A percentile compares a stretch with the other conserved stretches of the same genome.
Conservation (phyloP, 1,284 basidiomycete genomes). For the Neotropicomus parvogracilis region DNA sequence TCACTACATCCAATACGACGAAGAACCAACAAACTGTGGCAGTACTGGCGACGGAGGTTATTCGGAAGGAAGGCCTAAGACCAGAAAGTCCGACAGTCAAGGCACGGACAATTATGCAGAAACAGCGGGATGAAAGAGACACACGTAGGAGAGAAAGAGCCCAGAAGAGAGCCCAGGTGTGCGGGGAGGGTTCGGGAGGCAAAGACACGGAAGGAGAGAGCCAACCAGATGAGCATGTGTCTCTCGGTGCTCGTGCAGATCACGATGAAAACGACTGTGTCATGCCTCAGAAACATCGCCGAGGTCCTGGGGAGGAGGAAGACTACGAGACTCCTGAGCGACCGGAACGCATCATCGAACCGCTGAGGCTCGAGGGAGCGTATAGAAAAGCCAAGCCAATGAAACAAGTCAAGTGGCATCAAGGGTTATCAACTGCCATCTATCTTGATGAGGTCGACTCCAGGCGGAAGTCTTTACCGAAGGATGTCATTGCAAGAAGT, state of each 20-base stretch:
- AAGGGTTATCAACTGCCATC: slow-evolving; percentile 57
- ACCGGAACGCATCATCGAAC: slow-evolving; percentile 37
- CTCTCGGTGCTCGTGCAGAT: slow-evolving; percentile 26
- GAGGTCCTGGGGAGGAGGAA: slow-evolving; percentile 78
- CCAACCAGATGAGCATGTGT: slow-evolving; percentile 22
- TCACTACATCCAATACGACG: slow-evolving; percentile 67
- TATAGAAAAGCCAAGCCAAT: slow-evolving; percentile 37
- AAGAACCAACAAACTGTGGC: slow-evolving; percentile 64
- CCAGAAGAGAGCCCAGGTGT: slow-evolving; percentile 53
- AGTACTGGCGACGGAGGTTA: slow-evolving; percentile 50
- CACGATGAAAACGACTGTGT: slow-evolving; percentile 34
- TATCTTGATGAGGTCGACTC: slow-evolving; percentile 59
- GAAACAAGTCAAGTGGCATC: slow-evolving; percentile 78
- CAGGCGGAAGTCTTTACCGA: slow-evolving; percentile 41
- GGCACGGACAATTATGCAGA: slow-evolving; percentile 66
- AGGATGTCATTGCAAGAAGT: slow-evolving; percentile 51
- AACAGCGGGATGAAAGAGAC: slow-evolving; percentile 66
- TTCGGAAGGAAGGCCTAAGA: slow-evolving; percentile 65
- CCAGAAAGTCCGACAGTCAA: slow-evolving; percentile 79
- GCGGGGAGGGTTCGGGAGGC: slow-evolving; percentile 34
- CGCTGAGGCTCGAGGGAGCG: slow-evolving; percentile 37
- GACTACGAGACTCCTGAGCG: slow-evolving; percentile 68
- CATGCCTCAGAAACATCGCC: slow-evolving; percentile 43
- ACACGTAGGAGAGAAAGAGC: slow-evolving; percentile 63
- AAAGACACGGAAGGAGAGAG: slow-evolving; percentile 31